Percentiles rank a stretch among this genome's conserved stretches.
Conservation (phyloP, 495 filamentous ascomycete species). For the Penicillium flavigenum region DNA sequence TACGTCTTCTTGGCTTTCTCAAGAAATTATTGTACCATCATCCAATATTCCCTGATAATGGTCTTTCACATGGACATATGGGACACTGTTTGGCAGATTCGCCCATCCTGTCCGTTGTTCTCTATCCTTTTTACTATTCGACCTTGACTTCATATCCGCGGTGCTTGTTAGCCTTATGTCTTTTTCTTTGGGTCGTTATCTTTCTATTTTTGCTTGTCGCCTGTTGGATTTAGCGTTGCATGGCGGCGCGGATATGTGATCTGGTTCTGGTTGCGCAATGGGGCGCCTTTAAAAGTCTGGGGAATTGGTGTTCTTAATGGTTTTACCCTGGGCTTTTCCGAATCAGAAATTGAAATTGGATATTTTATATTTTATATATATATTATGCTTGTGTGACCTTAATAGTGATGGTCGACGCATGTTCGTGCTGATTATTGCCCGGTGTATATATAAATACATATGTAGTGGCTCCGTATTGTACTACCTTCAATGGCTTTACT, state of each 20-base stretch:
- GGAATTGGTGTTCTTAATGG: conserved; percentile 6
- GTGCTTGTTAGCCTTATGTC: conserved; percentile 3
- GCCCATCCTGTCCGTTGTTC: background rate
- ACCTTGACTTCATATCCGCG: background rate
- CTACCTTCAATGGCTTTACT: background rate
- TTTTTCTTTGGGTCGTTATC: background rate
- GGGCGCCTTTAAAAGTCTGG: conserved; percentile 14
- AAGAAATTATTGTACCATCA: conserved; percentile 6
- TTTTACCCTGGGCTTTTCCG: background rate
- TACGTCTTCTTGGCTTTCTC: background rate
- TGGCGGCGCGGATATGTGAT: conserved; percentile 13
- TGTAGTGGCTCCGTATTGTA: background rate
- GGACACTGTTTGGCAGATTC: background rate
- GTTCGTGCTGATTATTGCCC: background rate
- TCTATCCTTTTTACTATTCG: background rate
- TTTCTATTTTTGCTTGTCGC: conserved; percentile 1
- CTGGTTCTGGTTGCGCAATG: background rate
- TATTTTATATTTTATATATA: background rate
- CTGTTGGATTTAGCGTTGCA: conserved; percentile 15
- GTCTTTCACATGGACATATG: background rate
- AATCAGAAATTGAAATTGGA: background rate
- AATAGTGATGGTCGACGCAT: background rate
- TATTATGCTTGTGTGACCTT: background rate
- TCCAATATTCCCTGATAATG: background rate
- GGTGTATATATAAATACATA: background rate